Conservation (phyloP, 345 rosid species). For the Atalantia buxifolia region DNA sequence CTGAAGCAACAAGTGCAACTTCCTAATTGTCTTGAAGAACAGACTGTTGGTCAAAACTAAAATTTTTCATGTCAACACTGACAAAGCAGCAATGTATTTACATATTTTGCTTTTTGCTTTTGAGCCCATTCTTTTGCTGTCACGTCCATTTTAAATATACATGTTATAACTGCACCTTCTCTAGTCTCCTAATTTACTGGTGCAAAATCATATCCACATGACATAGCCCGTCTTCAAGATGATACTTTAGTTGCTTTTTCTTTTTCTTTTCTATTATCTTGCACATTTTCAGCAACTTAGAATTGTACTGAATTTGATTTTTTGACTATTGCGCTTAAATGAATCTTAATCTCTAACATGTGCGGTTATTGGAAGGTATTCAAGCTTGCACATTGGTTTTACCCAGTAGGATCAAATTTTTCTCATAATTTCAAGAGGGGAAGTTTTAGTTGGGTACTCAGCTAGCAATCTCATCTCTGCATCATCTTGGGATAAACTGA, state of each 20-base stretch:
- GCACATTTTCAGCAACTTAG: background rate
- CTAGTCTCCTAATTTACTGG: background rate
- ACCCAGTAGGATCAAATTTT: background rate
- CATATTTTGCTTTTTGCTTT: background rate
- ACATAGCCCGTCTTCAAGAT: background rate
- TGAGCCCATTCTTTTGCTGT: background rate
- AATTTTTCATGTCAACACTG: background rate
- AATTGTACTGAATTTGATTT: background rate
- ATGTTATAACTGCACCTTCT: background rate
- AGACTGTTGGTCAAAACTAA: background rate
- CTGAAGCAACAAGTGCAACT: background rate
- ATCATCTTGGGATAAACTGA: background rate
- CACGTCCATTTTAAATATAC: background rate
- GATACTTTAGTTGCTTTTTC: background rate
- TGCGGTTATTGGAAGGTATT: constrained; percentile 1
- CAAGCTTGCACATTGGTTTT: background rate
- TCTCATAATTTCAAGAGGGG: background rate
- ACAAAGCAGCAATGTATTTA: background rate
- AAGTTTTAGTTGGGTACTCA: background rate
- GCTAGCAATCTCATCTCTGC: background rate
- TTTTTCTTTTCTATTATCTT: background rate
- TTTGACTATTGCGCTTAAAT: background rate
- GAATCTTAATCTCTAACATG: background rate
- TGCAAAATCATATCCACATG: background rate
- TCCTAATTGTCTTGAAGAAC: background rate